Base-by-base conservation (phyloP, 805 yeast genomes). In the Saturnispora mendoncae region DNA sequence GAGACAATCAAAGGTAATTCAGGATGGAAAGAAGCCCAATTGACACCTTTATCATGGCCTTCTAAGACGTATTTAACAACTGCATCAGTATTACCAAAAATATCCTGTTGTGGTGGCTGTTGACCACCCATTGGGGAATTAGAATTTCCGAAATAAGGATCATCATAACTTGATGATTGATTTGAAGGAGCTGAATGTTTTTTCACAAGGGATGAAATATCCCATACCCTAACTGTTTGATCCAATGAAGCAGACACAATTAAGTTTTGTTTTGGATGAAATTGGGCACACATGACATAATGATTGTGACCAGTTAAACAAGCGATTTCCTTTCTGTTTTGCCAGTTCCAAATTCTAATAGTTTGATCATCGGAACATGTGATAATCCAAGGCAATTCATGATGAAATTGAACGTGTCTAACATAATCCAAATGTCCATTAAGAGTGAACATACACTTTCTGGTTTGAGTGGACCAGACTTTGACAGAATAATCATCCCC, bases 151-250 rank as follows among this genome's bases (percentile, higher is more conserved):
- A 65, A 25, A 38, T 41, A 51, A 64, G 62, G 75, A 51, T 73
- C 78, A 50, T 66, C 72, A n/a, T 34, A 28, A 7, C 18, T 44
- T 23, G 39, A 33, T 23, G 42, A 26, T 17, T 29, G 41, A 32
- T 27, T 31, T 20, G 25, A n/a, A n/a, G 46, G 60, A 15, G 67
- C 97, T 26, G 95, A 84, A 65, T 92, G 97, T 61, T 84, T 86
- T 69, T 90, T 86, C 62, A 95, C 77, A 57, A 92, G 74, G 2
- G 95, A 97, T 12, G 94, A 76, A 51, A 92, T 90, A 66, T 94
- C 98, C 98, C 98, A 92, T 30, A 92, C 95, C 55, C 99, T 80
- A 28, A 92, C 97, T n/a, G 97, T 86, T 67, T 87, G 96, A 69
- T 92, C 99, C 60, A 94, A 72, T 3, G 97, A 88, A 3, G 97